Base-by-base conservation (phyloP, 2,329 filamentous ascomycete species). In the Claviceps sp. region DNA sequence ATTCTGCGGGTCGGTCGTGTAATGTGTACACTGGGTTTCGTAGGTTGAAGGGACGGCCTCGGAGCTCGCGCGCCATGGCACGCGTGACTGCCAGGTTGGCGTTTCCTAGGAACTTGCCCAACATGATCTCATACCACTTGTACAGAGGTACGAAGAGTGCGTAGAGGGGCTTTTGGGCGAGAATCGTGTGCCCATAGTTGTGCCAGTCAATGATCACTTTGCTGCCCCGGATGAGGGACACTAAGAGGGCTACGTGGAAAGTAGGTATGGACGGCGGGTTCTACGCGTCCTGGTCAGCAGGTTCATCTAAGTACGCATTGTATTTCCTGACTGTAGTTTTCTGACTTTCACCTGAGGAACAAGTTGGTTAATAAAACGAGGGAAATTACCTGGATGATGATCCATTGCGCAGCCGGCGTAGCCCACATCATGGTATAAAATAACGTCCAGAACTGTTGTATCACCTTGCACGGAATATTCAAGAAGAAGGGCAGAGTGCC, bases 221-320 rank as follows among this genome's bases (percentile, higher is more conserved):
- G 41, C 87, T 95, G 59, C 87, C 84, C 48, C 93, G 84, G 49
- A 95, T 66, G 59, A 82, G 78, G 61, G 87, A 87, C 47, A 88
- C 75, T 3, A 90, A 55, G 22, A 83, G 74, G 16, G 88, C 85
- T 40, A 96, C 73, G 49, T 84, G 79, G 22, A 98, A 78, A 0
- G 89, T 95, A 0, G 93, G 93, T 54, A 97, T 95, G 0, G 91
- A 93, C 0, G 93, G 93, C 6, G 93, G 93, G 60, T 97, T 98
- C 76, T 96, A 68, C 4, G 9, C 30, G 7, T 16, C 20, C 11
- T 24, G 14, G 22, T 43, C 1, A 43, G 42, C 5, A 34, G 30
- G 8, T 34, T 11, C 30, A 4, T 34, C 30, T 9, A 9, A 34
- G 11, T 34, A 4, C 9, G 30, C 30, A 34, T 34, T 34, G 9